Percentiles rank a stretch among this genome's conserved stretches.
phyloP scores from a whole-genome alignment of 129 eudicot species.

The Flaveria bidentis region DNA sequence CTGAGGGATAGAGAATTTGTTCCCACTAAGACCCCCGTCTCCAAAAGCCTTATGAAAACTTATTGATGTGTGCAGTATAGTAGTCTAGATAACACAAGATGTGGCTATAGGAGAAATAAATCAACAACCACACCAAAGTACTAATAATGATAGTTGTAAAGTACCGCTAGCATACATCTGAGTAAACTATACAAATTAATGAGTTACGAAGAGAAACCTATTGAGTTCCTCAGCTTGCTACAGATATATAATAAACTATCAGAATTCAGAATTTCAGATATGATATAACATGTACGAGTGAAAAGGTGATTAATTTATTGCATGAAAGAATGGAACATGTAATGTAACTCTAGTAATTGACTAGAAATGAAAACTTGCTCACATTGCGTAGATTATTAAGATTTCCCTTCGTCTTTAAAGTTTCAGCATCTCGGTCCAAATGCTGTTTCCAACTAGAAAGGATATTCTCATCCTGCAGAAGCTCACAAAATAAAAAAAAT shows the following conservation, averaged over 20 bases:
- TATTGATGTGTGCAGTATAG: too few relatives aligned
- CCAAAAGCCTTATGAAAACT: too few relatives aligned
- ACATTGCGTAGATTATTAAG: constrained; percentile 66
- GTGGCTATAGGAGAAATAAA: too few relatives aligned
- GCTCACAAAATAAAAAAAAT: neutral
- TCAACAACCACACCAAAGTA: too few relatives aligned
- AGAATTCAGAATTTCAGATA: neutral
- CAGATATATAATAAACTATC: neutral
- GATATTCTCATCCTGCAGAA: constrained; percentile 74
- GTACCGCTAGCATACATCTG: too few relatives aligned
- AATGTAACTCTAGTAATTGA: constrained; percentile 7
- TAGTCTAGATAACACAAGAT: too few relatives aligned
- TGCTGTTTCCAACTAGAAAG: constrained; percentile 78
- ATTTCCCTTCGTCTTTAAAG: constrained; percentile 69
- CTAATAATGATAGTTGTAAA: too few relatives aligned
- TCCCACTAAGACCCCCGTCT: too few relatives aligned
- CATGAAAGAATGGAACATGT: neutral
- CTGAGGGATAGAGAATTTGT: too few relatives aligned
- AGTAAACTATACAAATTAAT: neutral
- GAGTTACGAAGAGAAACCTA: neutral
- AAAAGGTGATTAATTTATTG: constrained; percentile 2
- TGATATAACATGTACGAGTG: neutral
- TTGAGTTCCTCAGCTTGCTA: neutral
- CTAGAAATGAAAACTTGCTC: constrained; percentile 32
- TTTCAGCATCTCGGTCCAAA: constrained; percentile 79